Evolutionary conservation across 2,329 filamentous ascomycete genomes (phyloP), one percentile per base, ranked within the genome.

Genomic region (Stachybotrys elegans): DNA sequence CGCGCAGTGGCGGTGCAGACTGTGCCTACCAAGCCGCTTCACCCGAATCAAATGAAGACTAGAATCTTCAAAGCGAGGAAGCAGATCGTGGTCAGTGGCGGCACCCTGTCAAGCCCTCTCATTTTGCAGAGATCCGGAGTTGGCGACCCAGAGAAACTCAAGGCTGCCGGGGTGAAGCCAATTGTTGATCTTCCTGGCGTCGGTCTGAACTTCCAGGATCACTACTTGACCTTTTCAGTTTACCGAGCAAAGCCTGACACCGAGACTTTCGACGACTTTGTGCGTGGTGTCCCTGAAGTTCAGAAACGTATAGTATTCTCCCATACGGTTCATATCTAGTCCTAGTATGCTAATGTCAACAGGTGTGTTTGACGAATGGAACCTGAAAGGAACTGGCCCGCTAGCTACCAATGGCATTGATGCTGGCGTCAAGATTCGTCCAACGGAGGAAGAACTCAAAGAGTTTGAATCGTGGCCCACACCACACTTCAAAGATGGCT

Each of bases 181-280:
- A 69, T 84, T 11, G 77, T 88, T 45, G 77, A 88, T 57, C 76
- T 88, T 17, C 84, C 84, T 0, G 84, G 84, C 51, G 84, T 88
- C 19, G 84, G 84, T 46, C 73, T 83, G 42, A 88, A 88, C 68
- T 88, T 88, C 75, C 84, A 88, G 60, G 84, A 87, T 59, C 84
- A 87, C 58, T 86, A 86, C 59, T 71, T 88, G 31, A 85, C 81
- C 3, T 88, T 88, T 61, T 76, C 83, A 0, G 74, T 78, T 3
- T 89, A 78, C 62, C 76, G 86, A 12, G 85, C 85, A 16, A 88
- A 87, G 68, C 85, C 85, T 6, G 79, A 83, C 5, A 81, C 81
- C 1, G 87, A 92, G 59, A 85, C 80, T 11, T 92, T 92, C 51
- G 87, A 91, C 55, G 86, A 91, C 60, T 91, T 91, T 58, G 75